phyloP scores from a whole-genome alignment of 2,329 filamentous ascomycete species.

The Cryphonectria japonica region DNA sequence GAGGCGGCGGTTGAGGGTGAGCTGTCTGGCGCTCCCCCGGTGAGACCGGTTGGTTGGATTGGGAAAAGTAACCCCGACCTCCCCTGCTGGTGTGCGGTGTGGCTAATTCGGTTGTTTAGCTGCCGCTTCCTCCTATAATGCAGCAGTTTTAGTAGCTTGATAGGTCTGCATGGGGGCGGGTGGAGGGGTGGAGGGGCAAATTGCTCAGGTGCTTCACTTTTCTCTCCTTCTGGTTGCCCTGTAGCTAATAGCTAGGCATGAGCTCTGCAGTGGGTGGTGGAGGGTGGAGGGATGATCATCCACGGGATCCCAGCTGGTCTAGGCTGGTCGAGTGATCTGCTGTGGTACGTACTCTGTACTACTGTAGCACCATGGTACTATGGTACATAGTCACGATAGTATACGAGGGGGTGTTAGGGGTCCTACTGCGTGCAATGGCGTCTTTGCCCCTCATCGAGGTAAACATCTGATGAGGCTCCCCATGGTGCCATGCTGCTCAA shows the following conservation, averaged over 20 bases:
- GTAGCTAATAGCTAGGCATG: background rate
- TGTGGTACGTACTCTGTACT: background rate
- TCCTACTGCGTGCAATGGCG: background rate
- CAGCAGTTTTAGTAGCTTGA: background rate
- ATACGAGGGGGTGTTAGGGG: background rate
- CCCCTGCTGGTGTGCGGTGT: background rate
- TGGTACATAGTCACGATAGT: background rate
- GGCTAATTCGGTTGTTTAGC: background rate
- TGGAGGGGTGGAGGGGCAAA: constrained; percentile 4
- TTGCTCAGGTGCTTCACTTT: background rate
- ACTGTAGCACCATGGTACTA: too few relatives aligned
- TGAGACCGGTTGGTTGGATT: background rate
- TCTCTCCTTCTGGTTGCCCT: too few relatives aligned
- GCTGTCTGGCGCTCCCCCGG: too few relatives aligned
- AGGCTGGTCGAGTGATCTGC: constrained; percentile 1
- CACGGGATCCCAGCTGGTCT: background rate
- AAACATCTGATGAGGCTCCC: constrained; percentile 6
- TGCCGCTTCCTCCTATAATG: background rate
- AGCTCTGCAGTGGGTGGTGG: background rate
- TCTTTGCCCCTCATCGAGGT: background rate
- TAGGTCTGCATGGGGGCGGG: background rate
- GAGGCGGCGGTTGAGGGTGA: background rate
- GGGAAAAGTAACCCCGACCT: background rate
- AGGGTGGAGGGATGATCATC: background rate
- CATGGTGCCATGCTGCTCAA: constrained; percentile 2